These are phyloP conservation scores for Hibiscus syriacus DNA, from an alignment of 345 rosid genomes.

Conservation along the genomic window DNA sequence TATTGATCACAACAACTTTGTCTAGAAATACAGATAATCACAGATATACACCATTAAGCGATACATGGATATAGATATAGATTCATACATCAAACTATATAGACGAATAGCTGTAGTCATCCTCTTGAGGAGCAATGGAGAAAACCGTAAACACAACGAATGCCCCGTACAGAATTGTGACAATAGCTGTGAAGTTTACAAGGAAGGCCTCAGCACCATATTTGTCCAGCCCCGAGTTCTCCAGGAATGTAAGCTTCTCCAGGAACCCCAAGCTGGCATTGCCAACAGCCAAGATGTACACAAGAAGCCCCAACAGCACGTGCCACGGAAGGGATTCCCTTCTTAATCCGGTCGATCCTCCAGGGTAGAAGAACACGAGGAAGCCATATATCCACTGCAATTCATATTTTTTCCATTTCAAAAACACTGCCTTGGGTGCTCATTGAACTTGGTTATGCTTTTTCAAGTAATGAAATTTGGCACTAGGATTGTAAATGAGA, in stretches of 20 bases:
- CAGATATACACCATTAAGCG: no score
- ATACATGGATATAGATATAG: neutral
- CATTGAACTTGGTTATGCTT: no score
- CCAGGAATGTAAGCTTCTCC: conserved; percentile 90
- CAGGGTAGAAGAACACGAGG: conserved; percentile 67
- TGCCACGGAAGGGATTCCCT: conserved; percentile 67
- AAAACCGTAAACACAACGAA: conserved; percentile 55
- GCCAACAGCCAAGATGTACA: conserved; percentile 47
- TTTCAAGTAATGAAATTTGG: no score
- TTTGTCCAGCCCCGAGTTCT: conserved; percentile 61
- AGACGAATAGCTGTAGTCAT: conserved; percentile 43
- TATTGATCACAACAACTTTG: no score
- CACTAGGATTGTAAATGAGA: no score
- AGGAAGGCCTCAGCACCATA: conserved; percentile 80
- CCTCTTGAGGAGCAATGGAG: conserved; percentile 34
- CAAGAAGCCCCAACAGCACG: conserved; percentile 49
- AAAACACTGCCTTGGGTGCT: no score
- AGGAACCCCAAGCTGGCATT: conserved; percentile 66
- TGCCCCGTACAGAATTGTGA: conserved; percentile 57
- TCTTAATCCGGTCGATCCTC: conserved; percentile 41
- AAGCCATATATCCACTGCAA: conserved; percentile 80
- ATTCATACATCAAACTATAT: conserved; percentile 21
- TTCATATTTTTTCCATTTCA: conserved; percentile 7
- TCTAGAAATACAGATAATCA: no score
- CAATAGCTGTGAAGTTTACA: conserved; percentile 78